phyloP scores from a whole-genome alignment of 495 filamentous ascomycete species.

The Lepraria neglecta region DNA sequence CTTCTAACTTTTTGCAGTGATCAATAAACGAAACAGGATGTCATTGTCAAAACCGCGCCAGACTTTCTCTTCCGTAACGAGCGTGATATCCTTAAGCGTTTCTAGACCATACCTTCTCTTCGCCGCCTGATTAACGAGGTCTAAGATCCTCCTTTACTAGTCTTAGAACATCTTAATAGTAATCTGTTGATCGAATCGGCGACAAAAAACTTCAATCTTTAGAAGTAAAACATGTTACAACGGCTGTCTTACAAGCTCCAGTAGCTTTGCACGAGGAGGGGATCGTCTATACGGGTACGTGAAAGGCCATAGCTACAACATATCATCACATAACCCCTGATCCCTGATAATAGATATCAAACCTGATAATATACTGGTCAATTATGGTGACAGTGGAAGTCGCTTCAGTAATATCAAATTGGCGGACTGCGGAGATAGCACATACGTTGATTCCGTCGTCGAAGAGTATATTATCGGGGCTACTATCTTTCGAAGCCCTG shows the following conservation, averaged over 20 bases:
- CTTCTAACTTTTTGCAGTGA: conserved; percentile 1
- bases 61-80: conserved; percentile 5
- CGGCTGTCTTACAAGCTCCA: conserved; percentile 7
- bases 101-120: conserved; percentile 2
- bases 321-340: background rate
- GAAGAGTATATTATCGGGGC: conserved; percentile 14
- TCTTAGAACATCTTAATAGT: conserved; percentile 14
- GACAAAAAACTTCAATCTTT: conserved; percentile 5
- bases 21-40: background rate
- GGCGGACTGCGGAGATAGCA: conserved; percentile 8
- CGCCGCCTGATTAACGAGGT: conserved; percentile 5
- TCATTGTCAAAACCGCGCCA: conserved; percentile 8
- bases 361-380: conserved; percentile 14
- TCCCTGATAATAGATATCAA: conserved; percentile 7
- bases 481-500: conserved; percentile 13
- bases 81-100: conserved; percentile 11
- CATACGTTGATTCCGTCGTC: background rate
- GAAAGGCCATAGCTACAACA: background rate
- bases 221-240: conserved; percentile 12
- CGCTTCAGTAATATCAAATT: conserved; percentile 3
- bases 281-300: conserved; percentile 10
- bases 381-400: background rate
- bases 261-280: conserved; percentile 11
- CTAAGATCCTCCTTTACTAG: conserved; percentile 13
- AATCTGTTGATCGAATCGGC: conserved; percentile 9